Base-by-base conservation (phyloP, 371 early-diverging fungal genomes). In the Haplosporangium sp. region DNA sequence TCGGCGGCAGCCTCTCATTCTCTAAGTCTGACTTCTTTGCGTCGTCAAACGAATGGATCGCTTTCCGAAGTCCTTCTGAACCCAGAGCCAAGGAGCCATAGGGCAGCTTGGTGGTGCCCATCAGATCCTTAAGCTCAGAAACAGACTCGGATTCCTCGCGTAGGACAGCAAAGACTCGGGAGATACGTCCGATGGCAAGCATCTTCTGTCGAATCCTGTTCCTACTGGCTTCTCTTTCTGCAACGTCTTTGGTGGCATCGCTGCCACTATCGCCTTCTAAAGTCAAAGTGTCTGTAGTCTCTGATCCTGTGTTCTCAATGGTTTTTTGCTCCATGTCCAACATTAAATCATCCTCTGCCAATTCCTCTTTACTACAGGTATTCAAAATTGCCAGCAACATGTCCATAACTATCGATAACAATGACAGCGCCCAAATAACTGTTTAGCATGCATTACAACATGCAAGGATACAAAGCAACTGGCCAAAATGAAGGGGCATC, bases 361-460 rank as follows among this genome's bases (percentile, higher is more conserved):
- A 62, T 62, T 92, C 92, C 61, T 91, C 90, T 67, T 94, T 92
- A 84, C 91, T 93, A 85, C 95, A 95, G 42, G 95, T 94, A 77
- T 94, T 95, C 43, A 98, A 84, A 61, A 98, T 92, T 4, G 95
- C 95, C 53, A 97, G 82, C 48, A 98, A 82, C 97, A 98, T 97
- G 69, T 97, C 96, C 29, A 95, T 95, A 63, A 96, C 95, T 95
- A 82, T 13, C 59, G 11, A 45, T 16, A 14, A 41, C 21, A 50
- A 58, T 55, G 10, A 20, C 12, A 21, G 6, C 37, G 13, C 48
- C 29, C 5, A 16, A 36, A 6, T 29, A 13, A 36, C 23, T 13
- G 12, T n/a, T 37, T n/a, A 51, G 36, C 10, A 50, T 60, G 40
- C 10, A 23, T 8, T 16, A 47, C 29, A 23, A 61, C 18, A 16